Evolutionary conservation across 2,329 filamentous ascomycete genomes (phyloP), one percentile per base, ranked within the genome.

Genomic region (Grosmannia clavigera): DNA sequence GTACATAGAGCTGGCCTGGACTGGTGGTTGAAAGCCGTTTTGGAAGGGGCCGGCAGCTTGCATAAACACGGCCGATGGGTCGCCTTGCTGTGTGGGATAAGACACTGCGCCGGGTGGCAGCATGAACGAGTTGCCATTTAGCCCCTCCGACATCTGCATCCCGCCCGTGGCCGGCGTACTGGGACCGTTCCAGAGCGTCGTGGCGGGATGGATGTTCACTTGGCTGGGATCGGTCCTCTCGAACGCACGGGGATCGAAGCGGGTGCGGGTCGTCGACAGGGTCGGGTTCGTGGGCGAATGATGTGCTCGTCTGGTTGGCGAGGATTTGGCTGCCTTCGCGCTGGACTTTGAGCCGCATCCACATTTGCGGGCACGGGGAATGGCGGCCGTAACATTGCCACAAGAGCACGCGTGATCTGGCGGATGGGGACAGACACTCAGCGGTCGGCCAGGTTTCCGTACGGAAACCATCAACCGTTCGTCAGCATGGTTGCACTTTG

Each of bases 391-490:
- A n/a, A 88, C 78, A 62, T 79, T 78, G 52, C 79, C 78, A 68
- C 82, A 87, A 40, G 77, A 78, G 69, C 85, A 88, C n/a, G 73
- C 71, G 50, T 80, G 80, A 57, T 81, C 82, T 35, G 78, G 76
- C 7, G 83, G 80, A 66, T 88, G 86, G 59, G 86, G 85, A 67
- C 86, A 89, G 59, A 81, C 79, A 70, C 84, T 88, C 59, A 89
- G 72, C 10, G 86, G 86, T 57, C 86, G 79, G 22, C 86, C 86
- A 19, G 86, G 86, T 67, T 88, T 88, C 63, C 85, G 81, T 19
- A 90, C 86, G 27, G 84, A 83, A 3, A 88, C 76, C 77, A 89
- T 83, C 40, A 88, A 74, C 61, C 86, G 81, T 66, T 88, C 85
- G 64, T 79, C 78, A 62, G 77, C 78, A 69, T 90, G 86, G 55